These are phyloP conservation scores for Verticillium isaacii DNA, from an alignment of 2,329 filamentous ascomycete species.

Conservation along the genomic window DNA sequence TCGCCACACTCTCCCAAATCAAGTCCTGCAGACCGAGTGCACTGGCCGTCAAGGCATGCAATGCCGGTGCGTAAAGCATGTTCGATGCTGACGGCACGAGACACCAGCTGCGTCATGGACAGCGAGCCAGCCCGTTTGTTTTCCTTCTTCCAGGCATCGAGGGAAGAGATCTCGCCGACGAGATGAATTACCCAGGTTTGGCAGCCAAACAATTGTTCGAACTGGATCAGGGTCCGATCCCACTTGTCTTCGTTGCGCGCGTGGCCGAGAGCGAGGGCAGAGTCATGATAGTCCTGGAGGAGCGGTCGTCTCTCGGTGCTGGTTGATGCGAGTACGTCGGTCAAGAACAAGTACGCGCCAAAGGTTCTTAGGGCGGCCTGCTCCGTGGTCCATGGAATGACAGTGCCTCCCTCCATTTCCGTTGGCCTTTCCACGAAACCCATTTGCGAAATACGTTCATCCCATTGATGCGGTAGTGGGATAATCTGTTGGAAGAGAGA, in stretches of 20 bases:
- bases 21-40: conserved; percentile 10
- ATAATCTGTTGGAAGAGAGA: conserved; percentile 43
- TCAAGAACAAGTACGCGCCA: conserved; percentile 39
- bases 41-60: conserved; percentile 11
- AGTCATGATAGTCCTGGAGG: conserved; percentile 34
- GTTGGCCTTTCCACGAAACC: conserved; percentile 1
- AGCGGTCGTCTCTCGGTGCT: conserved; percentile 36
- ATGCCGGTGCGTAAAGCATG: conserved; percentile 13
- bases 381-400: conserved; percentile 34
- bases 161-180: conserved; percentile 47
- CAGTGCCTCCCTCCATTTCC: background rate
- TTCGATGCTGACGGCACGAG: conserved; percentile 12
- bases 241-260: conserved; percentile 8
- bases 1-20: conserved; percentile 10
- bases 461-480: conserved; percentile 30
- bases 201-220: conserved; percentile 30
- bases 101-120: conserved; percentile 38
- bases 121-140: conserved; percentile 36
- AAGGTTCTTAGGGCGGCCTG: conserved; percentile 44
- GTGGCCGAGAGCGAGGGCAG: conserved; percentile 28
- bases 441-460: conserved; percentile 23
- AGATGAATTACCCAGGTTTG: conserved; percentile 52
- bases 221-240: conserved; percentile 21
- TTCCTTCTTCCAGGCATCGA: conserved; percentile 52
- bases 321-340: conserved; percentile 46